Evolutionary conservation across 225 moss, liverwort and hornwort genomes (phyloP), one percentile per base, ranked within the genome.

Genomic region (Straminergon stramineum): DNA sequence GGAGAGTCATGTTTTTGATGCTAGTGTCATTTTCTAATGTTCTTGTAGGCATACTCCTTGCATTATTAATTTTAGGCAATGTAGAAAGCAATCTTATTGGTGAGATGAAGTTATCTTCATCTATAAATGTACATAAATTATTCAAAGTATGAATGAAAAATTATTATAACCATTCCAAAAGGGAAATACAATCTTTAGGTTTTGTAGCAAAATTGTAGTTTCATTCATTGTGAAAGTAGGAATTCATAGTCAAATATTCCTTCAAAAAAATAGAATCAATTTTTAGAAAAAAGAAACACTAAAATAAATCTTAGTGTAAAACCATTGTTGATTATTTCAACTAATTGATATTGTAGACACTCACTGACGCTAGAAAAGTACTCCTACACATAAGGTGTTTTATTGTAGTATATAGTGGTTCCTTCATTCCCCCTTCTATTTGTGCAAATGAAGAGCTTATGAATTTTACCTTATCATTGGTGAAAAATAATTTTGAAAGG

Each of bases 321-420:
- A 31, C 19, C 20, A 51, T 51, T 8, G 5, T 75, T 75, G 75
- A 32, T 75, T 51, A 32, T 5, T 52, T 20, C 8, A 32, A 20
- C 13, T 13, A 76, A 32, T 21, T 32, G 5, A 32, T 51, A 5
- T 20, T 75, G 1, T 20, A 76, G 13, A 21, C 7, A 75, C 13
- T 51, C 32, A 32, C 0, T 51, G 1, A 51, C 3, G 13, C 0
- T 32, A 32, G 13, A 0, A 13, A 76, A 52, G 5, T 76, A 5
- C 7, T 32, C 8, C 0, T 2, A 0, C 32, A 13, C 0, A 51
- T 20, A 32, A 73, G 27, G 13, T 32, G 2, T n/a, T n/a, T n/a
- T n/a, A n/a, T n/a, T n/a, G n/a, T n/a, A n/a, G n/a, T n/a, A 32
- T 0, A 51, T 32, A 20, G 13, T 7, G 2, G 7, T 51, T 19